A percentile compares a stretch with the other conserved stretches of the same genome.
Conservation (phyloP, 352 stramenopile species). For the Phytophthora sojae region DNA sequence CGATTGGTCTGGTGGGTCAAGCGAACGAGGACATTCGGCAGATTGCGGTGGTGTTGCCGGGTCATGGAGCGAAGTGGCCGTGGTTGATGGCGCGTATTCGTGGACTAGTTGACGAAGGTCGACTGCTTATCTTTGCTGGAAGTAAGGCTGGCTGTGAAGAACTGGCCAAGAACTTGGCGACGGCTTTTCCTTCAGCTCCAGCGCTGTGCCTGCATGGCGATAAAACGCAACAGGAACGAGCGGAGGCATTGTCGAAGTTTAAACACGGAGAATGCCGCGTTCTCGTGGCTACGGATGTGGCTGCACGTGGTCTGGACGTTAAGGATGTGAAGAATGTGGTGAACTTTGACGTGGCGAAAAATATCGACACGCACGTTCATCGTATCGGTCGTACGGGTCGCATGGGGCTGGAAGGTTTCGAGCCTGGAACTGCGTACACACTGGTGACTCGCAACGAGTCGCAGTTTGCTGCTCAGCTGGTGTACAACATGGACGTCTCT, state of each 20-base stretch:
- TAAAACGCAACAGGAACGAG: constrained; percentile 81
- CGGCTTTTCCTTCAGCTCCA: constrained; percentile 32
- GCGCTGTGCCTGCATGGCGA: constrained; percentile 76
- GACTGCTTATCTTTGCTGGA: constrained; percentile 87
- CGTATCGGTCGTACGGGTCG: constrained; percentile 89
- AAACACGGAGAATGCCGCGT: constrained; percentile 68
- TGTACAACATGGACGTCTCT: constrained; percentile 88
- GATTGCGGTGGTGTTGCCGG: constrained; percentile 75
- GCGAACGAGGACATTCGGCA: constrained; percentile 93
- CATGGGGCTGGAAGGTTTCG: constrained; percentile 84
- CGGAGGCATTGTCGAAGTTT: constrained; percentile 73
- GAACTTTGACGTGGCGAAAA: constrained; percentile 93
- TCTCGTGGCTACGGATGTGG: constrained; percentile 90
- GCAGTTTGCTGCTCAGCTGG: constrained; percentile 79
- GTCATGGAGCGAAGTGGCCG: constrained; percentile 85
- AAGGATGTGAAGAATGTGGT: constrained; percentile 92
- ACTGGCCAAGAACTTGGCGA: constrained; percentile 71
- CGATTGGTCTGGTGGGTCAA: constrained; percentile 79
- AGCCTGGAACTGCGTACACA: constrained; percentile 85
- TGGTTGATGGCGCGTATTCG: constrained; percentile 82
- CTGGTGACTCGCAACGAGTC: constrained; percentile 77
- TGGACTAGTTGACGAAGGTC: constrained; percentile 67
- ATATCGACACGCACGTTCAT: constrained; percentile 92
- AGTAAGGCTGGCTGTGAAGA: constrained; percentile 90
- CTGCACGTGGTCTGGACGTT: constrained; percentile 87